Evolutionary conservation across 2,329 filamentous ascomycete genomes (phyloP), one percentile per base, ranked within the genome.

Genomic region (Stachybotrys chartarum): DNA sequence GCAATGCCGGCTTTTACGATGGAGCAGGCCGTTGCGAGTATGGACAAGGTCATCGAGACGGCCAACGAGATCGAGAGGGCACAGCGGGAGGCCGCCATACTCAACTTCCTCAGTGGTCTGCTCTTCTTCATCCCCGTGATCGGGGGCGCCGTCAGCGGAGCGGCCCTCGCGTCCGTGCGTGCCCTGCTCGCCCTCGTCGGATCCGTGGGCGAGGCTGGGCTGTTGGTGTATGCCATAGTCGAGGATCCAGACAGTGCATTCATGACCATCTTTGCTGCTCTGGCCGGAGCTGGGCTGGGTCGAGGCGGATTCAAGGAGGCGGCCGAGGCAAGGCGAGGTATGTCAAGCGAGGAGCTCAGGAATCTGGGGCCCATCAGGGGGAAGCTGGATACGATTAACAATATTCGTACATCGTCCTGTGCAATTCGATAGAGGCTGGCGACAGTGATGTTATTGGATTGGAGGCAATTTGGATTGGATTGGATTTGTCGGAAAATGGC

Each of bases 71-170:
- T 64, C 30, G 57, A 60, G 44, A 57, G 61, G 50, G 48, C 53
- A n/a, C 52, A 64, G 50, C 52, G 59, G 30, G 46, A 61, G 46
- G 53, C 50, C 30, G 58, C 68, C 42, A 66, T 70, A 55, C 51
- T 63, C 50, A 57, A 53, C 46, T 66, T 75, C 35, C 59, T 80
- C 52, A 72, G 75, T 55, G 75, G 76, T 53, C 42, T 76, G 49
- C 68, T 82, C 53, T 76, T 78, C 45, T 67, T 81, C 31, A 68
- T 81, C 32, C 79, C 79, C 18, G 75, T 80, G 56, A 58, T 79
- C 14, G 78, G 77, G 50, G 75, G 78, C 56, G 75, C 74, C 1
- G 58, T 75, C 30, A 57, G 58, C 6, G 59, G 53, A 45, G 52
- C 59, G 6, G 51, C 51, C 32, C 42, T 62, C 56, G 32, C 45